Conservation (phyloP, 2,329 filamentous ascomycete genomes). For the Nothophoma quercina region DNA sequence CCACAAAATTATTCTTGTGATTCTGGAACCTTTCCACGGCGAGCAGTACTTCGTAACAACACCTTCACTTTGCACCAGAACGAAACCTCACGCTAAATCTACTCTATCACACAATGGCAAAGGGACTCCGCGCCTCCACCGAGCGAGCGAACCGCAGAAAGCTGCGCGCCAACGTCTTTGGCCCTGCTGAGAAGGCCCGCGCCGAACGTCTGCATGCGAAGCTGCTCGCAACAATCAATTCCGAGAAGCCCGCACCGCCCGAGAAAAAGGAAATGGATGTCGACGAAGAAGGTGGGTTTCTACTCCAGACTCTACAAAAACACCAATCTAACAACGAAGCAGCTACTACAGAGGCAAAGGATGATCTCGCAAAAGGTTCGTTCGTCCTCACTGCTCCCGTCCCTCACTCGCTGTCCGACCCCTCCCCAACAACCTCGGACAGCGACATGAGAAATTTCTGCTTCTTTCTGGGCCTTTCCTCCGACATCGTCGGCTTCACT, state of each 20-base stretch:
- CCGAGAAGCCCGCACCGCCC: slow-evolving; percentile 68
- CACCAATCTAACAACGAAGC: slow-evolving; percentile 1
- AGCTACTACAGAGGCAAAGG: slow-evolving; percentile 31
- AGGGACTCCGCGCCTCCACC: slow-evolving; percentile 79
- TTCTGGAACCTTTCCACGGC: slow-evolving; percentile 18
- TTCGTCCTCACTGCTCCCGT: slow-evolving; percentile 41
- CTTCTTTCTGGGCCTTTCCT: slow-evolving; percentile 49
- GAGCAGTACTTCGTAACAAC: slow-evolving; percentile 12
- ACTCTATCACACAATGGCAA: slow-evolving; percentile 74
- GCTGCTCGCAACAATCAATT: slow-evolving; percentile 78
- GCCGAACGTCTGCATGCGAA: slow-evolving; percentile 86
- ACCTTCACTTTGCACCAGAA: slow-evolving; percentile 15
- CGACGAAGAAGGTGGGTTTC: slow-evolving; percentile 49
- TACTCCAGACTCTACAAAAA: neutral
- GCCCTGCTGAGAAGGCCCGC: slow-evolving; percentile 79
- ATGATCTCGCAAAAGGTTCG: slow-evolving; percentile 43
- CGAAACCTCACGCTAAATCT: slow-evolving; percentile 13
- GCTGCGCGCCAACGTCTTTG: slow-evolving; percentile 83
- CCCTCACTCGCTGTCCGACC: slow-evolving; percentile 33
- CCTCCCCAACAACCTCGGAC: slow-evolving; percentile 21
- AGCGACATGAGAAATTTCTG: slow-evolving; percentile 45
- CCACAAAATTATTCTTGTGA: slow-evolving; percentile 31
- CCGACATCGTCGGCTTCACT: slow-evolving; percentile 51
- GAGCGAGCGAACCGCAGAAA: slow-evolving; percentile 84
- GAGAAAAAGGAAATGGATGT: slow-evolving; percentile 55